Base-by-base conservation (phyloP, 352 stramenopile species). In the Pythium aristosporum region DNA sequence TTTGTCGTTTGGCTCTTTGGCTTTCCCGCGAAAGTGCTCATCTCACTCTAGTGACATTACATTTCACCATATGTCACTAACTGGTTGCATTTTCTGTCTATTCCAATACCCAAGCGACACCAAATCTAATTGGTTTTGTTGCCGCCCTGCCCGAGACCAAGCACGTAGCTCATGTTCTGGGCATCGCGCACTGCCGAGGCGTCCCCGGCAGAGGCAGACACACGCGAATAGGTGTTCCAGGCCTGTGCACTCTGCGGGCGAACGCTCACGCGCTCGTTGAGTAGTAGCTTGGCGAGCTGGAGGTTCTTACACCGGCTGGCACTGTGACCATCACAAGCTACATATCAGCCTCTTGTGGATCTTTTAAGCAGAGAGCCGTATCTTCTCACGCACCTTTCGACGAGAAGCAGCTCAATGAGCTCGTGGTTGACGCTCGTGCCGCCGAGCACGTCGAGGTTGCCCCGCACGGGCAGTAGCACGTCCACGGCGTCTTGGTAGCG, bases 121-220 rank as follows among this genome's bases (percentile, higher is more conserved):
- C 13, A 21, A 36, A 7, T 63, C 64, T 88, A 90, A 64, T 89
- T 85, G 46, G 83, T 91, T 61, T 87, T 64, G 65, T 91, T 88
- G 63, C 85, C 85, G 42, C 83, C 81, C 67, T 91, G 85, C 9
- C 85, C 85, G 37, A 93, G 71, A 3, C 87, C 87, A 47, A 96
- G 75, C 47, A 94, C 87, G 72, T 94, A 96, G 72, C 87, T 94
- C 85, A 96, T 96, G 64, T 76, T 85, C 69, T 93, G 82, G n/a
- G 87, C 87, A 39, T 93, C 85, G 32, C 84, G 82, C 50, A 94
- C 78, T n/a, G 77, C 85, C 20, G 80, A 86, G 23, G 76, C 60
- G 50, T 96, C 87, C 37, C 85, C 81, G 50, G 87, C 76, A 11
- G 78, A 82, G 61, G 78, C 82, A 10, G 77, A 89, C 30, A 96